Conservation (phyloP, 2,329 filamentous ascomycete genomes). For the Talaromyces sp. region DNA sequence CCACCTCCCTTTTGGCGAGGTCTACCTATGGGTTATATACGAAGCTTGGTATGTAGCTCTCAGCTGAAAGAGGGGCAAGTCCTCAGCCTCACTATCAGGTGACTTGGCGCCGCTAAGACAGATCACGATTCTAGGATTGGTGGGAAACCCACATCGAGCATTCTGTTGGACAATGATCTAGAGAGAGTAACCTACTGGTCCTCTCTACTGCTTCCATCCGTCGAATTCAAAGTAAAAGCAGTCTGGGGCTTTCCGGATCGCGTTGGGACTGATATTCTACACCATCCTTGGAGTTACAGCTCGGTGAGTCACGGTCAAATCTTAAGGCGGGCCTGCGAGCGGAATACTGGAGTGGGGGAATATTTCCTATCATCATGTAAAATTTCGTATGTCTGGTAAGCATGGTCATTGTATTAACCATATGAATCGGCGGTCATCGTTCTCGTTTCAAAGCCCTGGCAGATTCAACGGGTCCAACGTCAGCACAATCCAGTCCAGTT, state of each 20-base stretch:
- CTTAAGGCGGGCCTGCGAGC: not conserved
- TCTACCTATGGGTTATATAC: too few species aligned
- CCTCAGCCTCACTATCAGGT: too few species aligned
- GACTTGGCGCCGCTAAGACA: too few species aligned
- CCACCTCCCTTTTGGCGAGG: too few species aligned
- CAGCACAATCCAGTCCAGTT: not conserved
- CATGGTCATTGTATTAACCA: not conserved
- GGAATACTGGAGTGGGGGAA: conserved; percentile 45
- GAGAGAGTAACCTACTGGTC: too few species aligned
- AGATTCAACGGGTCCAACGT: not conserved
- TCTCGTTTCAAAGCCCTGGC: not conserved
- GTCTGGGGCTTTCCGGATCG: not conserved
- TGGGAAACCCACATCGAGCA: too few species aligned
- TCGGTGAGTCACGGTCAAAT: not conserved
- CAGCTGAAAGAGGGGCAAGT: too few species aligned
- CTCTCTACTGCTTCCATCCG: too few species aligned
- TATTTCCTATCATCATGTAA: conserved; percentile 1
- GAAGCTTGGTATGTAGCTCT: too few species aligned
- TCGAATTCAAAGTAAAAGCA: too few species aligned
- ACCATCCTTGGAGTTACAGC: not conserved
- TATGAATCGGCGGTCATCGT: not conserved
- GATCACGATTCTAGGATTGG: too few species aligned
- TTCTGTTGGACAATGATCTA: too few species aligned
- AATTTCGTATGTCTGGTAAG: not conserved
- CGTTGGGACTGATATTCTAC: not conserved